Conservation (phyloP, 306 rosid species). For the Glycine soja region DNA sequence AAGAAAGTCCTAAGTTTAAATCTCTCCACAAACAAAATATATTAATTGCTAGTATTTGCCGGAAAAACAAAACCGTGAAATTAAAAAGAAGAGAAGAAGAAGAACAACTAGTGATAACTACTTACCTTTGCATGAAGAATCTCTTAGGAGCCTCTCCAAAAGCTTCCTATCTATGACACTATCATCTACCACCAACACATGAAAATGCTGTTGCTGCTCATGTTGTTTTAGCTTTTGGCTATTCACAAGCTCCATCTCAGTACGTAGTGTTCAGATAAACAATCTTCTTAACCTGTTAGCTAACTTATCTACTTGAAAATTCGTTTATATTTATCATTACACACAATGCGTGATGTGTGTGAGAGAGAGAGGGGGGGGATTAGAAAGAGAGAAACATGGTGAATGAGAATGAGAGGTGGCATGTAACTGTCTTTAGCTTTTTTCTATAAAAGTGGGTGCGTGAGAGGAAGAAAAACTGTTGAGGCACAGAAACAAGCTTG, state of each 20-base stretch:
- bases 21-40: no score
- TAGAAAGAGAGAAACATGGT: neutral
- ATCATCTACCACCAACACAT: constrained; percentile 94
- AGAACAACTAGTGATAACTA: no score
- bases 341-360: neutral
- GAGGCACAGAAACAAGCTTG: constrained; percentile 35
- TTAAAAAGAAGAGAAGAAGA: no score
- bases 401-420: constrained; percentile 49
- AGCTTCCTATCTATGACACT: constrained; percentile 79
- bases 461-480: no score
- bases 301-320: neutral
- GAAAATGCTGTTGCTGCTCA: constrained; percentile 66
- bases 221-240: constrained; percentile 10
- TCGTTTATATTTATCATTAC: constrained; percentile 6
- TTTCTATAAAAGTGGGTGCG: no score
- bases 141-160: constrained; percentile 79
- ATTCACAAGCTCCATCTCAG: constrained; percentile 53
- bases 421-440: constrained; percentile 43
- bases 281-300: no score
- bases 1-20: no score
- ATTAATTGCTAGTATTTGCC: no score
- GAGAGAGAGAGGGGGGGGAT: neutral
- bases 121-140: constrained; percentile 72
- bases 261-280: neutral
- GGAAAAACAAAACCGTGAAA: no score